Evolutionary conservation across 2,329 filamentous ascomycete genomes (phyloP).

Genomic region (Diplodia seriata): DNA sequence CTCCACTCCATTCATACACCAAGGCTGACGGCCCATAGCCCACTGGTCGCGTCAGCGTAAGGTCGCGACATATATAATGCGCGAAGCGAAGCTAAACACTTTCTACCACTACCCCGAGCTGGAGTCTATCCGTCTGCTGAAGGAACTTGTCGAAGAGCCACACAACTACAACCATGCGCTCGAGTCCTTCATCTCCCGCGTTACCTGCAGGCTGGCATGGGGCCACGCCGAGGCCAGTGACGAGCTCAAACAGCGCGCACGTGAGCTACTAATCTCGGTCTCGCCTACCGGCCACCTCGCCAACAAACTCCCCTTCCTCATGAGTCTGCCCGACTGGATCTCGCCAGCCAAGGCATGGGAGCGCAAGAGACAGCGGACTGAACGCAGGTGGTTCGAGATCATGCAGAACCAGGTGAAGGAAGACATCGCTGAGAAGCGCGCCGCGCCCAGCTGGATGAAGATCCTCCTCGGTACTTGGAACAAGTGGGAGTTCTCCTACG

Average conservation of each 20-base stretch:
- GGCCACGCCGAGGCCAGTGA: constrained; percentile 54
- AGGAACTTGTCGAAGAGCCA: constrained; percentile 53
- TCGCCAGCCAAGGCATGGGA: constrained; percentile 55
- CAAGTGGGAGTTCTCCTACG: constrained; percentile 51
- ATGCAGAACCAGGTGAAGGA: constrained; percentile 52
- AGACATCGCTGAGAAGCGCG: constrained; percentile 45
- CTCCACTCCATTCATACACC: not conserved
- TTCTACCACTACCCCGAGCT: constrained; percentile 55
- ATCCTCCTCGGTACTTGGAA: constrained; percentile 51
- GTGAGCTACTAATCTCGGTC: constrained; percentile 55
- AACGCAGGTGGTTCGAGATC: constrained; percentile 53
- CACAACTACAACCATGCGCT: constrained; percentile 52
- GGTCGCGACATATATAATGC: constrained; percentile 56
- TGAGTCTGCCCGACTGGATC: constrained; percentile 54
- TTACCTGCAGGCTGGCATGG: constrained; percentile 57
- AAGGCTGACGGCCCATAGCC: constrained; percentile 41
- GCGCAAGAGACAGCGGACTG: constrained; percentile 51
- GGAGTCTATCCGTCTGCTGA: constrained; percentile 54
- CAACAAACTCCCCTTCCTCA: constrained; percentile 56
- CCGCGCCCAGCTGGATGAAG: constrained; percentile 52
- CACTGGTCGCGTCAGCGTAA: constrained; percentile 53
- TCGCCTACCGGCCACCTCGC: constrained; percentile 54
- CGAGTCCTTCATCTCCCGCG: constrained; percentile 54
- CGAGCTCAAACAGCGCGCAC: constrained; percentile 56
- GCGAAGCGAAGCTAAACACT: constrained; percentile 48